phyloP scores from a whole-genome alignment of 352 stramenopile genomes.

The Pythium myriotylum region DNA sequence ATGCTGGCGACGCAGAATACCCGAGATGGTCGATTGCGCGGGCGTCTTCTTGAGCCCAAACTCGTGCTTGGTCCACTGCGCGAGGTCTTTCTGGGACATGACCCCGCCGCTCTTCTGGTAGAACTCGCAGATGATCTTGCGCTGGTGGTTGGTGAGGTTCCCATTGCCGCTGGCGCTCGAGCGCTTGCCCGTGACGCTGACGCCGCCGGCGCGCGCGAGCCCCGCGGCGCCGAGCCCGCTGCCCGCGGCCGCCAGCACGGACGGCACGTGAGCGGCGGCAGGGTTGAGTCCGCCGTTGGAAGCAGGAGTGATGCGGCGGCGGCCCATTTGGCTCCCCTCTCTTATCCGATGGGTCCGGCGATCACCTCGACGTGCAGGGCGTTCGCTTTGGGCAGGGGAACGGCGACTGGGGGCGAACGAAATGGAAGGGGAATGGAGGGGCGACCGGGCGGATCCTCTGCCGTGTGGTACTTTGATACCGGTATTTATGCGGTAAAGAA shows the following conservation, averaged over 20 bases:
- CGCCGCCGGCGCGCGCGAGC: not conserved
- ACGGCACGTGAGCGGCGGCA: slow-evolving; percentile 28
- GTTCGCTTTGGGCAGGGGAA: slow-evolving; percentile 26
- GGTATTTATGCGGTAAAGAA: not conserved
- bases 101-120: slow-evolving; percentile 77
- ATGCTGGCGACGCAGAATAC: slow-evolving; percentile 79
- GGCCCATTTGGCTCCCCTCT: slow-evolving; percentile 28
- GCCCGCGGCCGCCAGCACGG: slow-evolving; percentile 14
- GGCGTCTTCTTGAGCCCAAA: slow-evolving; percentile 83
- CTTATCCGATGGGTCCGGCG: slow-evolving; percentile 26
- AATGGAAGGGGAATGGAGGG: slow-evolving; percentile 13
- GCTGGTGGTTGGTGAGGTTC: slow-evolving; percentile 84
- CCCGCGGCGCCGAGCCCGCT: not conserved
- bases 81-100: slow-evolving; percentile 88
- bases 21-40: slow-evolving; percentile 83
- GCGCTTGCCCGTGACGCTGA: slow-evolving; percentile 18
- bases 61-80: slow-evolving; percentile 87
- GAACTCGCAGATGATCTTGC: slow-evolving; percentile 85
- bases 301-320: slow-evolving; percentile 25
- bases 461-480: too few species aligned
- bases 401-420: slow-evolving; percentile 3
- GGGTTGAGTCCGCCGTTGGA: slow-evolving; percentile 19
- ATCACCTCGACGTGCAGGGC: not conserved
- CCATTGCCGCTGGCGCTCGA: slow-evolving; percentile 47
- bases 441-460: not conserved